Base-by-base conservation (phyloP, 352 stramenopile species). In the Pythium volutum region DNA sequence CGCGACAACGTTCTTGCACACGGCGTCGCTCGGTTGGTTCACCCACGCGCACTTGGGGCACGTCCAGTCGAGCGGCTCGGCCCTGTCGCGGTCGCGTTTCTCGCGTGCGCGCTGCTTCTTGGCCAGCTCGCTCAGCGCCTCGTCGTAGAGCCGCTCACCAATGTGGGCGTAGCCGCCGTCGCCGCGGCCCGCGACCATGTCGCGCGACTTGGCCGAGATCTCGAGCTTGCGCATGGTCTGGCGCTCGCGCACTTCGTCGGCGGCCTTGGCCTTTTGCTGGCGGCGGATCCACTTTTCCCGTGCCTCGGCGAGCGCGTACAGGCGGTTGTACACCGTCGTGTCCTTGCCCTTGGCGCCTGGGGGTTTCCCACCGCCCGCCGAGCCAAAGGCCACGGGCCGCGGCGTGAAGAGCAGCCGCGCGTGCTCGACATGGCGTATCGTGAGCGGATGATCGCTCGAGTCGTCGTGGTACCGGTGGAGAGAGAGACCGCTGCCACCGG, bases 201-300 rank as follows among this genome's bases (percentile, higher is more conserved):
- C 70, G 2, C 74, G 71, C 36, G 82, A 89, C 62, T 89, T 89
- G 43, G 75, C 69, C 12, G 78, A 77, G 65, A 91, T 81, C 38
- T 83, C 61, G 3, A 85, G 64, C 46, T 74, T 78, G 47, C 65
- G 64, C 54, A 70, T 60, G 23, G 76, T 56, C 54, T 85, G 60
- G 1, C 59, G 50, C 50, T 87, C 73, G 11, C 71, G 64, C 46
- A 74, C 70, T 46, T 79, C 70, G 48, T 91, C 82, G 9, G 74
- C 55, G 6, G 78, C 73, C 49, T 90, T 89, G 22, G 73, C 70
- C 69, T 88, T 88, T 54, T 88, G 79, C 5, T 81, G 79, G 2
- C 80, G 78, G 18, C 81, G 64, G 41, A 88, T 82, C 84, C 84
- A 93, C 57, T 90, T 89, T 46, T 88, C 73, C 45, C 81, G 81